phyloP scores from a whole-genome alignment of 257 asterid genomes.

The Primulina huaijiensis region DNA sequence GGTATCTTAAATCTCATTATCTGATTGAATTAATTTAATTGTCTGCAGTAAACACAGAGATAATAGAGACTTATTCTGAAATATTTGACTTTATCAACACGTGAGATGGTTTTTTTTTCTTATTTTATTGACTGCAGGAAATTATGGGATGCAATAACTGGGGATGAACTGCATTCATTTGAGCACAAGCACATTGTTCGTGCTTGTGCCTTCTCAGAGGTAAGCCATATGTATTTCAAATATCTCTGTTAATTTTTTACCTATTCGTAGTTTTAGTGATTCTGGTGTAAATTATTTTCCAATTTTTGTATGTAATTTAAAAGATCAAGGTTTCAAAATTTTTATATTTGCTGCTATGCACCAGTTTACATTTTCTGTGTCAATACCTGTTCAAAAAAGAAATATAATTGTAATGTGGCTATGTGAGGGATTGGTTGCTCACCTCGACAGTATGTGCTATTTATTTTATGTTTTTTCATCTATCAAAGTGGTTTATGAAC shows the following conservation, averaged over 20 bases:
- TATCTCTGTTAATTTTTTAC: neutral
- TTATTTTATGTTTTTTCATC: no score
- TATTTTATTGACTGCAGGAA: slow-evolving; percentile 54
- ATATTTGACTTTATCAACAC: slow-evolving; percentile 1
- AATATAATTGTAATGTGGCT: neutral
- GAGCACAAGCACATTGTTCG: slow-evolving; percentile 99
- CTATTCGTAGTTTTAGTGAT: slow-evolving; percentile 2
- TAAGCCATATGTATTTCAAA: slow-evolving; percentile 19
- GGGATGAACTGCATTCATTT: slow-evolving; percentile 87
- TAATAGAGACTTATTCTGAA: neutral
- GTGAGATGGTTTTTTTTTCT: neutral
- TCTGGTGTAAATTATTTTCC: slow-evolving; percentile 12
- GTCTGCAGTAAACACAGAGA: neutral
- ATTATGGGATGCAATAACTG: slow-evolving; percentile 95
- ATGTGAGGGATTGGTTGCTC: neutral
- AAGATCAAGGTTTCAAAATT: neutral
- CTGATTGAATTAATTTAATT: neutral
- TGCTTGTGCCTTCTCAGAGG: slow-evolving; percentile 95
- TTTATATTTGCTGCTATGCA: neutral
- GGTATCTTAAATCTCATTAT: neutral
- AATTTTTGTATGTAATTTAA: neutral
- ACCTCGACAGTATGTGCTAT: no score
- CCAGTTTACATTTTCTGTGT: neutral
- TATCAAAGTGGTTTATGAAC: neutral
- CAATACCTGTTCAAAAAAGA: neutral